phyloP scores from a whole-genome alignment of 2,329 filamentous ascomycete species.

The Penicillium olsonii region DNA sequence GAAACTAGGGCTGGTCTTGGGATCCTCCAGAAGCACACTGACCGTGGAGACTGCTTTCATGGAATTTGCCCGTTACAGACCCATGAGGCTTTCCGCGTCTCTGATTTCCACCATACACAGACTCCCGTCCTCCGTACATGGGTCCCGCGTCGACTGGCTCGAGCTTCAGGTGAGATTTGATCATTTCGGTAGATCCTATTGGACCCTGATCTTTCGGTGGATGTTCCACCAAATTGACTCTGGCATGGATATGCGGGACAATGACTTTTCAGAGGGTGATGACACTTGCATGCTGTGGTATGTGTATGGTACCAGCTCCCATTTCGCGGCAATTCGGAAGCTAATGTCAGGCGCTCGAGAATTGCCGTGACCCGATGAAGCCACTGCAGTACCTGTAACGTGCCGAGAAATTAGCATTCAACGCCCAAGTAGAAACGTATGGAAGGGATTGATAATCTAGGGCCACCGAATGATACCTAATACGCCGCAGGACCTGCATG shows the following conservation, averaged over 20 bases:
- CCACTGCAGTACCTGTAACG: too few relatives aligned
- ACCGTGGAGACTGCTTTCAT: background rate
- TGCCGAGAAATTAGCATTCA: conserved; percentile 6
- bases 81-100: background rate
- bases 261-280: background rate
- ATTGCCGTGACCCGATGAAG: too few relatives aligned
- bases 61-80: background rate
- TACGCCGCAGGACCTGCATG: conserved; percentile 1
- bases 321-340: background rate
- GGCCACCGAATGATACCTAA: background rate
- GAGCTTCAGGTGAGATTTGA: conserved; percentile 9
- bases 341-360: background rate
- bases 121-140: background rate
- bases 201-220: conserved; percentile 16
- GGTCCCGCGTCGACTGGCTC: conserved; percentile 3
- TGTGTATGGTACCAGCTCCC: too few relatives aligned
- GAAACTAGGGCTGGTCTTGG: background rate
- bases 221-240: conserved; percentile 16
- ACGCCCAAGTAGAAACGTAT: conserved; percentile 16
- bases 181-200: conserved; percentile 9
- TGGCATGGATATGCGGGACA: too few relatives aligned
- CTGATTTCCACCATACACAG: background rate
- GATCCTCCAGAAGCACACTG: background rate
- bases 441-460: conserved; percentile 20
- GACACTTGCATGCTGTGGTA: too few relatives aligned